Base-by-base conservation (phyloP, 1,284 basidiomycete genomes). In the Phenoliferia sp. region DNA sequence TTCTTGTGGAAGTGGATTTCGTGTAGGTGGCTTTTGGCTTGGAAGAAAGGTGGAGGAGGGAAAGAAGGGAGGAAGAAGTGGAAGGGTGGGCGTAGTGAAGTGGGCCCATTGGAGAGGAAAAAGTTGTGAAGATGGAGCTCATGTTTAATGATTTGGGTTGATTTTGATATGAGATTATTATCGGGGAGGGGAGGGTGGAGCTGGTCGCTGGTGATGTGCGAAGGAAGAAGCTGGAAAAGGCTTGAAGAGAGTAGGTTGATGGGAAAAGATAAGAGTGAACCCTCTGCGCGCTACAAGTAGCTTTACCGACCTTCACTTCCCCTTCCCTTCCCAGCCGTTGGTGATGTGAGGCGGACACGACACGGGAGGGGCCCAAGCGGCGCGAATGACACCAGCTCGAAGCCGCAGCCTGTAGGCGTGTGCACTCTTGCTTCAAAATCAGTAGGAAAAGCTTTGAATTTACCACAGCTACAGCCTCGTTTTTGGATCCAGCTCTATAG, bases 401-500 rank as follows among this genome's bases (percentile, higher is more conserved):
- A 44, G 39, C 22, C 39, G n/a, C n/a, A n/a, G n/a, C n/a, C n/a
- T n/a, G n/a, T n/a, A n/a, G n/a, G n/a, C n/a, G n/a, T n/a, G n/a
- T n/a, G n/a, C n/a, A n/a, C n/a, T 44, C 39, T 22, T 22, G 39
- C 15, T 44, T 12, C 39, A 12, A 22, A 15, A 44, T 22, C 15
- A 44, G 39, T 15, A 44, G 39, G 22, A 44, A 12, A 44, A 44
- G 39, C 39, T 44, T 12, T 44, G 39, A 12, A 44, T 15, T 44
- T 44, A 22, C 39, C 9, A 57, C 29, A 26, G 34, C 34, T 59
- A 59, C 2, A 35, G 19, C 34, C 22, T 36, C n/a, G 9, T 28
- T n/a, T 59, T 59, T 19, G 57, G 57, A 3, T 59, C 57, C 7
- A 59, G 57, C 29, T 59, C 57, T 33, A 59, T 31, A 16, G 57